Conservation (phyloP, 2,329 filamentous ascomycete species). For the Tolypocladium tropicale region DNA sequence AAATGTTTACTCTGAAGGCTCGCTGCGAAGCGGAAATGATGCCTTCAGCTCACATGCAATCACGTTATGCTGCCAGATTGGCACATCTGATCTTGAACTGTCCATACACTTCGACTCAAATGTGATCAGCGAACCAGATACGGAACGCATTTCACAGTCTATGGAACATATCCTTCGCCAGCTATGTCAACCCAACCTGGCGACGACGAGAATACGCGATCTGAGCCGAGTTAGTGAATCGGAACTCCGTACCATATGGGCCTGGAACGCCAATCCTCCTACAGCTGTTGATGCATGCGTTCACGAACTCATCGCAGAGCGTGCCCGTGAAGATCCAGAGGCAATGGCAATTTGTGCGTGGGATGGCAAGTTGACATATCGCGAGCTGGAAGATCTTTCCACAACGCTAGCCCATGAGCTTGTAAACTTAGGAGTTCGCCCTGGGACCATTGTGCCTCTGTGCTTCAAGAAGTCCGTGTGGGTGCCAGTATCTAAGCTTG, state of each 20-base stretch:
- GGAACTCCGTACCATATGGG: background rate
- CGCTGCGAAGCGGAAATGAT: background rate
- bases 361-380: background rate
- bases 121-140: background rate
- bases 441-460: background rate
- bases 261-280: background rate
- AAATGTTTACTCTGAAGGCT: background rate
- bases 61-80: background rate
- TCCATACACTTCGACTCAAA: background rate
- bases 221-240: background rate
- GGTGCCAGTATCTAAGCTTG: background rate
- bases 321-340: background rate
- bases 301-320: background rate
- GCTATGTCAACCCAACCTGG: background rate
- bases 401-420: background rate
- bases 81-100: background rate
- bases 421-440: background rate
- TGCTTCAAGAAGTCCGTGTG: background rate
- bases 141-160: background rate
- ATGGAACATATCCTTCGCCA: background rate
- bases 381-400: background rate
- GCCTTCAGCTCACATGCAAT: background rate
- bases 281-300: background rate
- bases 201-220: background rate
- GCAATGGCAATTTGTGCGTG: background rate